These are phyloP conservation scores for Botryotinia calthae DNA, from an alignment of 2,329 filamentous ascomycete species.

Conservation along the genomic window DNA sequence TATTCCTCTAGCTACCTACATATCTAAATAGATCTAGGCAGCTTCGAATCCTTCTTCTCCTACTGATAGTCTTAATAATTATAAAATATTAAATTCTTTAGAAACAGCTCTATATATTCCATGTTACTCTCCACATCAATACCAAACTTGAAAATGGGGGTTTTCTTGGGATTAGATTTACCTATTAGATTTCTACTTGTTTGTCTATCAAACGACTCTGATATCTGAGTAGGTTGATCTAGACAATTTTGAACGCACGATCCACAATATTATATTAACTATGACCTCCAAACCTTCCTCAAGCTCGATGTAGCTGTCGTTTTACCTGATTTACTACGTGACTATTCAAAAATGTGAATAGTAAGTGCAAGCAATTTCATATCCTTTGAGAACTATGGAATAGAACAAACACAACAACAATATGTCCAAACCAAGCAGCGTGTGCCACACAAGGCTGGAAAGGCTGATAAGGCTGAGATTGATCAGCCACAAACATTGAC, in stretches of 20 bases:
- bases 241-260: neutral
- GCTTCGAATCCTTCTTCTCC: neutral
- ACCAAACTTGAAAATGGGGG: neutral
- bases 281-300: neutral
- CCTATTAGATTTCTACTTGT: neutral
- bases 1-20: neutral
- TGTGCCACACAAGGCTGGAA: conserved; percentile 7
- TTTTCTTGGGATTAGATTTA: neutral
- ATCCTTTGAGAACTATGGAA: neutral
- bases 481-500: neutral
- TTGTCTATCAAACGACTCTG: neutral
- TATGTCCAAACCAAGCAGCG: neutral
- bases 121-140: neutral
- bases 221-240: neutral
- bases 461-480: neutral
- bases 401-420: neutral
- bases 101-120: neutral
- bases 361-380: neutral
- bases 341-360: neutral
- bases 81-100: neutral
- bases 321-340: neutral
- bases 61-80: neutral
- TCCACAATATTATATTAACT: neutral
- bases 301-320: neutral
- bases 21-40: neutral